Base-by-base conservation (phyloP, 139 green algal genomes). In the Coccomyxa sp. region DNA sequence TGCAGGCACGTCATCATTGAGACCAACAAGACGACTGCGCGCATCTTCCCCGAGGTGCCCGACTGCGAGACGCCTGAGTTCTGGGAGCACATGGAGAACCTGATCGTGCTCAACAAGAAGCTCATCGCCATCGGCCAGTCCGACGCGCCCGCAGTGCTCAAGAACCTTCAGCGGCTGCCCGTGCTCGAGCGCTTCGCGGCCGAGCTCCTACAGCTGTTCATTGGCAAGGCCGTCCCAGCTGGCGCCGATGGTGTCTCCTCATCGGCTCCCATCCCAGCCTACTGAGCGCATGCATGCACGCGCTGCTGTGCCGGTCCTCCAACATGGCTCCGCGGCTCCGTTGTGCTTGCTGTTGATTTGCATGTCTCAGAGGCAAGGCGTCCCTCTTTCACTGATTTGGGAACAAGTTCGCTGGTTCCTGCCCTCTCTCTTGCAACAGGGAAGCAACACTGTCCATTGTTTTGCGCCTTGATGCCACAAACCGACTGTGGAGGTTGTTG, bases 1-100 rank as follows among this genome's bases (percentile, higher is more conserved):
- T 31, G 74, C 81, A 85, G 95, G 93, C 96, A 99, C 83, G 96
- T 99, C 25, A 98, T 99, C 89, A 95, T 98, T 74, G 94, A 99
- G 94, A 99, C 97, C 58, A 99, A 99, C 94, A 98, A 96, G 81
- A 97, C 95, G 57, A 98, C 95, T 13, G 93, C 90, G 38, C 90
- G 96, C 79, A 94, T 99, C 86, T 99, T 99, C 93, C 96, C 97
- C 17, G 92, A 94, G 84, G 96, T 99, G 51, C 88, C 91, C 13
- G 86, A 92, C 85, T 90, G 79, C 27, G 89, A 95, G 85, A 90
- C 91, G 83, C 91, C 90, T 28, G 68, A 91, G 67, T 95, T 94
- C 85, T 88, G 90, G 85, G 78, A 87, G 79, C 80, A 79, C 74
- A 88, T 94, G 60, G 91, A 95, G 76, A 80, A 76, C 30, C 76